These are phyloP conservation scores for Apodospora peruviana DNA, from an alignment of 495 filamentous ascomycete genomes.

Conservation along the genomic window DNA sequence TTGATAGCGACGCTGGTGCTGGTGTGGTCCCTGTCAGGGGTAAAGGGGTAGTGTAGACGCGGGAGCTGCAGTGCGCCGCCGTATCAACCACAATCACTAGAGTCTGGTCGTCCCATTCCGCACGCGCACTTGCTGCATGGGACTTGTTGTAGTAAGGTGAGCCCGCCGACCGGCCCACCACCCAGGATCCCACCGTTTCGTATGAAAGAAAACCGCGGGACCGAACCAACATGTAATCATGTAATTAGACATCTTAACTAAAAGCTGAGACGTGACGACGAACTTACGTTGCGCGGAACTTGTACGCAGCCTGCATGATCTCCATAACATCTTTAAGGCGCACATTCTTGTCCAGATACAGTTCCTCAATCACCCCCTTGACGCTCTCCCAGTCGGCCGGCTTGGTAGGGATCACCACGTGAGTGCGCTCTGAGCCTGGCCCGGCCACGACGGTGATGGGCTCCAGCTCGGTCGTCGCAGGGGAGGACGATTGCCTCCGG, in stretches of 20 bases:
- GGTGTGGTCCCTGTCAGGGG: background rate
- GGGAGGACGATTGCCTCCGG: background rate
- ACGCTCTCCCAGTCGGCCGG: slow-evolving; percentile 8
- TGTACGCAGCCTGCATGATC: slow-evolving; percentile 5
- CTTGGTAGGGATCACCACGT: slow-evolving; percentile 1
- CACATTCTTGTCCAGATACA: slow-evolving; percentile 11
- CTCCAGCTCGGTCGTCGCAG: background rate
- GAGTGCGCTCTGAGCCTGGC: background rate
- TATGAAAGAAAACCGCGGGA: no score
- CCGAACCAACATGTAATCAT: no score
- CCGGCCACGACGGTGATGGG: background rate
- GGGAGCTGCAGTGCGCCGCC: no score
- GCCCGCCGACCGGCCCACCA: no score
- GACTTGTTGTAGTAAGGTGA: no score
- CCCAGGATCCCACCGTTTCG: no score
- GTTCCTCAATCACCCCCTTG: slow-evolving; percentile 7
- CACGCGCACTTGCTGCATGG: no score
- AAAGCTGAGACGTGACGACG: no score
- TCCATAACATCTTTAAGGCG: slow-evolving; percentile 16
- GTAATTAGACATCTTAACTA: no score
- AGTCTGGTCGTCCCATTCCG: no score
- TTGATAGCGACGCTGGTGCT: background rate
- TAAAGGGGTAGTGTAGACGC: background rate
- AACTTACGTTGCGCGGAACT: slow-evolving; percentile 15
- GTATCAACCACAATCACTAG: no score